Evolutionary conservation across 2,329 filamentous ascomycete genomes (phyloP).

Genomic region (Aspergillus candidus): DNA sequence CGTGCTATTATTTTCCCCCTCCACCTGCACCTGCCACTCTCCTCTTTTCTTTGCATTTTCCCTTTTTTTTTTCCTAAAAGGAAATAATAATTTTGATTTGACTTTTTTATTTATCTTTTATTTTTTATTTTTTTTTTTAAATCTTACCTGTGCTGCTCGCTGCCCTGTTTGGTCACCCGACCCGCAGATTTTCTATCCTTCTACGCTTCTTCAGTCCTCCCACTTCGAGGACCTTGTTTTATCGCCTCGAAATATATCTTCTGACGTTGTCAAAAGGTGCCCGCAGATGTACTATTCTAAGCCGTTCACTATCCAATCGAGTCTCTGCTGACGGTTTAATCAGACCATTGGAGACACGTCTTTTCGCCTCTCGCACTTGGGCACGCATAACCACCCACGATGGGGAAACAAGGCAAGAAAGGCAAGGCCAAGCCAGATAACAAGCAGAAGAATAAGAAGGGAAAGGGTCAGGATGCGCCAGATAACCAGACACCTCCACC

Average conservation of each 20-base stretch:
- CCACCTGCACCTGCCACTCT: constrained; percentile 15
- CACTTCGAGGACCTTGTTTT: constrained; percentile 12
- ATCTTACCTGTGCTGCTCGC: constrained; percentile 5
- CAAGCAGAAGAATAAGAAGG: constrained; percentile 32
- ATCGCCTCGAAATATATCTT: constrained; percentile 30
- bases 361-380: constrained; percentile 19
- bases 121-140: constrained; percentile 4
- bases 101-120: background rate
- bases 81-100: background rate
- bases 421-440: constrained; percentile 23
- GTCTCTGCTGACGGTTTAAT: constrained; percentile 21
- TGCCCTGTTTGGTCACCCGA: too few relatives aligned
- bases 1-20: constrained; percentile 30
- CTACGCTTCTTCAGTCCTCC: constrained; percentile 15
- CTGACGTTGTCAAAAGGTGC: constrained; percentile 18
- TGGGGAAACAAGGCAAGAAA: constrained; percentile 28
- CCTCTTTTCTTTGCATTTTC: constrained; percentile 18
- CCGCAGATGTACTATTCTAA: constrained; percentile 29
- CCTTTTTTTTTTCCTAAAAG: constrained; percentile 7
- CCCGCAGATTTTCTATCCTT: constrained; percentile 6
- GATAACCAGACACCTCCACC: constrained; percentile 21
- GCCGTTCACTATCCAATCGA: constrained; percentile 23
- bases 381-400: constrained; percentile 26
- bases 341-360: constrained; percentile 32
- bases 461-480: constrained; percentile 24